Percentiles rank a stretch among this genome's conserved stretches.
Conservation (phyloP, 129 eudicot species). For the Chrysanthemum seticuspe region DNA sequence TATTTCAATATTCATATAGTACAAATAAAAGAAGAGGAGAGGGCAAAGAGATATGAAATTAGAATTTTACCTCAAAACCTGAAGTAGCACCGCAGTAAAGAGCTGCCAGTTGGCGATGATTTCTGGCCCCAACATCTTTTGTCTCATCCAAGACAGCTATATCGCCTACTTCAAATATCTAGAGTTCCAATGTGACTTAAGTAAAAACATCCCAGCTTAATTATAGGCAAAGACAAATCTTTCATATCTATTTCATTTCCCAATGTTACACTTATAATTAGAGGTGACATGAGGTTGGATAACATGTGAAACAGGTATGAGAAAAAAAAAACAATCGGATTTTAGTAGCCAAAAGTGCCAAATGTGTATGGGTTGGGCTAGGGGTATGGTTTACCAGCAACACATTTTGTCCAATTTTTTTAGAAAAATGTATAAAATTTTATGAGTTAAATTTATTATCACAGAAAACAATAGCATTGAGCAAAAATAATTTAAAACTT, state of each 20-base stretch:
- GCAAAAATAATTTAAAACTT: background rate
- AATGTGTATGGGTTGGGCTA: background rate
- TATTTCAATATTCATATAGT: too few relatives aligned
- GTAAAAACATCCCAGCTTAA: too few relatives aligned
- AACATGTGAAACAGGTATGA: slow-evolving; percentile 3
- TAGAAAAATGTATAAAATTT: background rate
- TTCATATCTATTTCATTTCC: too few relatives aligned
- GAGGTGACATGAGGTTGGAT: background rate
- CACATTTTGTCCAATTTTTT: background rate
- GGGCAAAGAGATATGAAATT: background rate
- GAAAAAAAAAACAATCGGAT: background rate
- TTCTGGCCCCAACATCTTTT: slow-evolving; percentile 84
- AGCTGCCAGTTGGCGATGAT: slow-evolving; percentile 83
- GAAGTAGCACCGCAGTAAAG: slow-evolving; percentile 91
- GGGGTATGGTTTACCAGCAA: background rate
- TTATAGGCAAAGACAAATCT: too few relatives aligned
- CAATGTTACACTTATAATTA: background rate
- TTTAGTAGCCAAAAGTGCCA: background rate
- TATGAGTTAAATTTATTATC: background rate
- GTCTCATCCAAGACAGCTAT: slow-evolving; percentile 51
- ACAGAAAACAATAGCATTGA: background rate
- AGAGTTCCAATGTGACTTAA: background rate
- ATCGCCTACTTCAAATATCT: slow-evolving; percentile 98
- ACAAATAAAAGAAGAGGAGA: too few relatives aligned
- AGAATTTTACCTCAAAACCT: slow-evolving; percentile 23